These are phyloP conservation scores for Croton setiger DNA, from an alignment of 441 rosid species.

Conservation along the genomic window DNA sequence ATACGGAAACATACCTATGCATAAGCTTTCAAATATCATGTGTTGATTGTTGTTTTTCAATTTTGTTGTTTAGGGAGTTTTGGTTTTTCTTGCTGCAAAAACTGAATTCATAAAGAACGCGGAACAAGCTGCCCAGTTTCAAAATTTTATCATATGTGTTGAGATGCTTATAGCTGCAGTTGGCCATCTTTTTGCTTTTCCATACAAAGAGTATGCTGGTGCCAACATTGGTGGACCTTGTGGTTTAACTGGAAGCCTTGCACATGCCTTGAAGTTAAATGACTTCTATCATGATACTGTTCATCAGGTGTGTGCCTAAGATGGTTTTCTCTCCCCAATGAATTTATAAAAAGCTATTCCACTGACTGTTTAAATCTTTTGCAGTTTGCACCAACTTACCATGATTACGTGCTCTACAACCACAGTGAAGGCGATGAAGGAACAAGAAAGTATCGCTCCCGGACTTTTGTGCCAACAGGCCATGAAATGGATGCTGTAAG, in stretches of 20 bases:
- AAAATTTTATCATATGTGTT: slow-evolving; percentile 81
- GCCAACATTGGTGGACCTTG: slow-evolving; percentile 79
- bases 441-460: slow-evolving; percentile 74
- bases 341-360: background rate
- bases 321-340: background rate
- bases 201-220: slow-evolving; percentile 97
- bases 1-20: background rate
- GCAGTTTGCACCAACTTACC: slow-evolving; percentile 98
- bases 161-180: slow-evolving; percentile 97
- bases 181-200: slow-evolving; percentile 90
- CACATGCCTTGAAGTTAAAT: slow-evolving; percentile 87
- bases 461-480: slow-evolving; percentile 98
- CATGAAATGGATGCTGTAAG: slow-evolving; percentile 96
- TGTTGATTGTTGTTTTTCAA: background rate
- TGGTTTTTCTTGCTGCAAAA: slow-evolving; percentile 94
- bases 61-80: slow-evolving; percentile 62
- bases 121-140: slow-evolving; percentile 85
- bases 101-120: slow-evolving; percentile 64
- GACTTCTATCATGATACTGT: slow-evolving; percentile 98
- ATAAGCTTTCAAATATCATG: background rate
- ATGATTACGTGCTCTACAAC: slow-evolving; percentile 92
- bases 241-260: slow-evolving; percentile 71
- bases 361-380: slow-evolving; percentile 23
- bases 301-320: slow-evolving; percentile 64
- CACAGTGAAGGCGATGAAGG: slow-evolving; percentile 87